Percentiles rank a stretch among this genome's conserved stretches.
phyloP scores from a whole-genome alignment of 2,329 filamentous ascomycete species.

The Xylaria polymorpha region DNA sequence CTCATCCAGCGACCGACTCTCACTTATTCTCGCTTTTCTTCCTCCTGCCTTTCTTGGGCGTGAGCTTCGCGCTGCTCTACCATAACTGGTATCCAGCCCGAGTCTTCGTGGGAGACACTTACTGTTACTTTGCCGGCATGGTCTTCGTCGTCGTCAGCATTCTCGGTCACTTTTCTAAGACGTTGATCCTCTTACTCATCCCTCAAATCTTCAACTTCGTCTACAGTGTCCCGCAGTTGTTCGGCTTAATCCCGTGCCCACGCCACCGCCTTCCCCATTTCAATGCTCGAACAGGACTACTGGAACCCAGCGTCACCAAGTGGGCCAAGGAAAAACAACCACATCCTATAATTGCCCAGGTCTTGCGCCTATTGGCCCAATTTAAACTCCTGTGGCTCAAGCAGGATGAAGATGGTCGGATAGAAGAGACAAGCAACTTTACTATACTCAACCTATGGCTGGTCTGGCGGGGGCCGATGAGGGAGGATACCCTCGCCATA shows the following conservation, averaged over 20 bases:
- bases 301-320: slow-evolving; percentile 86
- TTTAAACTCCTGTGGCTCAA: slow-evolving; percentile 76
- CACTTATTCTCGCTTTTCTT: slow-evolving; percentile 97
- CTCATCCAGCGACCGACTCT: slow-evolving; percentile 93
- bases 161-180: slow-evolving; percentile 97
- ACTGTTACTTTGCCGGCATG: slow-evolving; percentile 99
- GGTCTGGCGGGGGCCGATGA: slow-evolving; percentile 91
- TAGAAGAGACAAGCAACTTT: slow-evolving; percentile 87
- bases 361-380: slow-evolving; percentile 74
- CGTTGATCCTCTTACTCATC: slow-evolving; percentile 86
- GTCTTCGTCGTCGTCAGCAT: slow-evolving; percentile 98
- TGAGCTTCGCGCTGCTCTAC: slow-evolving; percentile 83
- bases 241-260: slow-evolving; percentile 89
- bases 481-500: slow-evolving; percentile 83
- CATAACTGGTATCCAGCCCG: slow-evolving; percentile 97
- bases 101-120: slow-evolving; percentile 98
- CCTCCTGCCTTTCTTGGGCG: slow-evolving; percentile 91
- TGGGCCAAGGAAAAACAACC: slow-evolving; percentile 78
- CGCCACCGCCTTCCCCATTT: slow-evolving; percentile 91
- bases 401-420: slow-evolving; percentile 73
- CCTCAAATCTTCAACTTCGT: slow-evolving; percentile 97
- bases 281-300: slow-evolving; percentile 83
- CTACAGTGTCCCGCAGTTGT: slow-evolving; percentile 92
- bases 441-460: slow-evolving; percentile 97
- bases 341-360: slow-evolving; percentile 68